phyloP scores from a whole-genome alignment of 179 eudicot genomes.

The Patellifolia procumbens region DNA sequence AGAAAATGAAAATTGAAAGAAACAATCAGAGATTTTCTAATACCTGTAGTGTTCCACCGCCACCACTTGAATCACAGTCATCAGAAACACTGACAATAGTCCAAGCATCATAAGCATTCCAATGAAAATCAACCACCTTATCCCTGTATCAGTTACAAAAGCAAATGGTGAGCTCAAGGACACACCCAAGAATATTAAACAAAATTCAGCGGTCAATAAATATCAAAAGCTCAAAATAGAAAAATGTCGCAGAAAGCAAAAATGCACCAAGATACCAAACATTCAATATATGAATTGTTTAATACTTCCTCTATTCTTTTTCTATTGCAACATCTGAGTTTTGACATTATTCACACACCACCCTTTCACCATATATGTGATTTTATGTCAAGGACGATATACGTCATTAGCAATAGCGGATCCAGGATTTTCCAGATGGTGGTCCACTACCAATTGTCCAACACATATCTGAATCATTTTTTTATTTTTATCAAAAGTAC shows the following conservation, averaged over 20 bases:
- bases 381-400: too few relatives aligned
- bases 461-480: too few relatives aligned
- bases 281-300: not conserved
- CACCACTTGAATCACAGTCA: constrained; percentile 78
- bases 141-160: constrained; percentile 46
- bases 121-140: constrained; percentile 88
- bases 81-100: constrained; percentile 90
- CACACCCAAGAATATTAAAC: not conserved
- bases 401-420: too few relatives aligned
- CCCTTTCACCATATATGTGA: too few relatives aligned
- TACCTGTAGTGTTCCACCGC: constrained; percentile 96
- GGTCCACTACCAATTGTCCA: too few relatives aligned
- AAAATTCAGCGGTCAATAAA: not conserved
- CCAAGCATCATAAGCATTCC: constrained; percentile 89
- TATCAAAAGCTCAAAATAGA: not conserved
- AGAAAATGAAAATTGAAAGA: not conserved
- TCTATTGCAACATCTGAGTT: too few relatives aligned
- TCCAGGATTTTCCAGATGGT: too few relatives aligned
- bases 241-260: not conserved
- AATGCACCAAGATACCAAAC: not conserved
- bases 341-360: too few relatives aligned
- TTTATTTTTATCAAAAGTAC: too few relatives aligned
- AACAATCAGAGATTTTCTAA: not conserved
- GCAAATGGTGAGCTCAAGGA: not conserved
- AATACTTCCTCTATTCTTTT: not conserved